A percentile compares a stretch with the other conserved stretches of the same genome.
Conservation (phyloP, 1,284 basidiomycete species). For the Tilletiaria anomala region DNA sequence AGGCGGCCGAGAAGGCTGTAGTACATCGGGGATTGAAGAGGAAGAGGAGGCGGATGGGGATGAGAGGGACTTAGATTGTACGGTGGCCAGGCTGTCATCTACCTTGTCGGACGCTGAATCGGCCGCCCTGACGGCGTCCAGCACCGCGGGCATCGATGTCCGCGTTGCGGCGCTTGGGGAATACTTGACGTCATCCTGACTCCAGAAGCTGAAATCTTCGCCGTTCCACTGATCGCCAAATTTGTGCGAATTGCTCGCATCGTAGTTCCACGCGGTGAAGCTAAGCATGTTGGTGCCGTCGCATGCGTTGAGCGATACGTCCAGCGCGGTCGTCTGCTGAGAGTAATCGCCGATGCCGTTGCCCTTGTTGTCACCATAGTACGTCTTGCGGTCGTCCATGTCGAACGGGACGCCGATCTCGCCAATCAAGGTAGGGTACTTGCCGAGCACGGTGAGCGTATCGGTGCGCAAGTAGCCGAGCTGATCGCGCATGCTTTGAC, state of each 20-base stretch:
- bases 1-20: too few relatives aligned
- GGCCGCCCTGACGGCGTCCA: too few relatives aligned
- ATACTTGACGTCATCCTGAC: constrained; percentile 56
- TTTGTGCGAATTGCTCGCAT: constrained; percentile 55
- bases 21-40: too few relatives aligned
- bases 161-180: too few relatives aligned
- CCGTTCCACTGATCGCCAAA: constrained; percentile 96
- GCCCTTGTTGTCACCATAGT: constrained; percentile 41
- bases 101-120: too few relatives aligned
- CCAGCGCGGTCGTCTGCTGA: constrained; percentile 67
- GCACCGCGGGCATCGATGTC: too few relatives aligned
- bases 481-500: constrained; percentile 68
- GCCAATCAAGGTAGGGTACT: constrained; percentile 84
- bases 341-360: constrained; percentile 50
- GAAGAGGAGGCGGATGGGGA: too few relatives aligned
- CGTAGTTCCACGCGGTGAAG: constrained; percentile 86
- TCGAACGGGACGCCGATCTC: constrained; percentile 92
- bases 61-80: too few relatives aligned
- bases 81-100: too few relatives aligned
- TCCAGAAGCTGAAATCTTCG: constrained; percentile 81
- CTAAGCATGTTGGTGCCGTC: constrained; percentile 71
- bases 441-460: constrained; percentile 46
- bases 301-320: constrained; percentile 75
- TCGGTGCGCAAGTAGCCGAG: constrained; percentile 65
- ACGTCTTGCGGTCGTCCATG: constrained; percentile 67